Evolutionary conservation across 2,329 filamentous ascomycete species (phyloP), one percentile per base, ranked within the genome.

Genomic region (Lasiodiplodia theobromae): DNA sequence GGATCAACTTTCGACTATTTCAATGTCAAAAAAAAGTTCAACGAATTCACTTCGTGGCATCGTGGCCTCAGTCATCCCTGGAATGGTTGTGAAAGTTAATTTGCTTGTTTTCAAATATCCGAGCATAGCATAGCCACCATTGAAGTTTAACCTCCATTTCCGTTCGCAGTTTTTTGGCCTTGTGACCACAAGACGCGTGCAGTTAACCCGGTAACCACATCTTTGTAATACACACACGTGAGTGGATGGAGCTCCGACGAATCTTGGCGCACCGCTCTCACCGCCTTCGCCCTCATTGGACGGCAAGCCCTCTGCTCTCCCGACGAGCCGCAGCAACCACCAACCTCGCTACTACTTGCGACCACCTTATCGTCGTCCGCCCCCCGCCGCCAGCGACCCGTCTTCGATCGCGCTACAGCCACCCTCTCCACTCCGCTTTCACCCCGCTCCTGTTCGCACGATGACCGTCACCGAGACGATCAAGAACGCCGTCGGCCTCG

Each of bases 401-500:
- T 49, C 21, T 18, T n/a, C 37, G 57, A 60, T 23, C 57, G 37
- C 57, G 23, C 57, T 23, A 16, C 57, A 16, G 14, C 25, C 14
- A 8, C 18, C 57, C n/a, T 25, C n/a, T 18, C 37, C 57, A 21
- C 40, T 21, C 40, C 31, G 23, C 38, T 16, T 28, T 53, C 25
- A 21, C 34, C 31, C 6, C 3, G n/a, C 14, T 34, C 18, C 11
- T 21, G 10, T 28, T 16, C 40, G 12, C 58, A 34, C 40, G 21
- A 82, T 82, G 80, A 78, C 80, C 44, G 71, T 82, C 73, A 77
- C 79, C 63, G 82, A 85, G 60, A 78, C 76, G 54, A 80, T 84
- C 71, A 85, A 85, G 76, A 79, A 82, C 67, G 82, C 82, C 70
- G 82, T 85, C 69, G 83, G 83, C 70, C 78, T 85, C 69, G 75